Conservation (phyloP, 805 yeast genomes). For the Ogataea parapolymorpha region DNA sequence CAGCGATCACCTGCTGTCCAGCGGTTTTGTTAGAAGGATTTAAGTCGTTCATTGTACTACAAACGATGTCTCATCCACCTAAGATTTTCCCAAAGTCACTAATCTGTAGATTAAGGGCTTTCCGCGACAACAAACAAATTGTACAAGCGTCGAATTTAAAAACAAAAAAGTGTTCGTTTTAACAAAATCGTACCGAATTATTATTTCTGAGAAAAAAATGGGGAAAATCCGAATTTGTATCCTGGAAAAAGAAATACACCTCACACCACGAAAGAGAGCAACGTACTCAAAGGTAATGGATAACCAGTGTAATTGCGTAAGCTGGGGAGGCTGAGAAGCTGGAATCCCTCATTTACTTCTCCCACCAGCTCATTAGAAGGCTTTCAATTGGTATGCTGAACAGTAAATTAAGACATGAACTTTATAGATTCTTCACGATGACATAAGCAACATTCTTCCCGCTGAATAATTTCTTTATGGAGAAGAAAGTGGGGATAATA, state of each 20-base stretch:
- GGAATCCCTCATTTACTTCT: no score
- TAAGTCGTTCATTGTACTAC: constrained; percentile 3
- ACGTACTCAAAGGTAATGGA: not conserved
- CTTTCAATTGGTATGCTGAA: no score
- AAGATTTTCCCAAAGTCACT: not conserved
- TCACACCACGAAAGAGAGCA: constrained; percentile 1
- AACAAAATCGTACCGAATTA: constrained; percentile 6
- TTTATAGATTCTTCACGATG: not conserved
- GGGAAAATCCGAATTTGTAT: constrained; percentile 5
- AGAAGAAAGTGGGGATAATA: constrained; percentile 4
- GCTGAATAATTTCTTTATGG: constrained; percentile 1
- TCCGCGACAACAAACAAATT: constrained; percentile 1
- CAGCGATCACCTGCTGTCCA: constrained; percentile 40
- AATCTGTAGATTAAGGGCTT: not conserved
- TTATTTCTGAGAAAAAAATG: constrained; percentile 6
- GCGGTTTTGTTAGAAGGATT: constrained; percentile 8
- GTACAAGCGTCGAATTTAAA: constrained; percentile 3
- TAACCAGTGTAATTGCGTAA: no score
- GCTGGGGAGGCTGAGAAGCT: no score
- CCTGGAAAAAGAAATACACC: not conserved
- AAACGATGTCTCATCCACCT: not conserved
- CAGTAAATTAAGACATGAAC: no score
- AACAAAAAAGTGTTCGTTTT: constrained; percentile 6
- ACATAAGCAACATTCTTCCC: not conserved
- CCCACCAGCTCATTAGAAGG: no score